Evolutionary conservation across 139 green algal species (phyloP), one percentile per base, ranked within the genome.

Genomic region (Marvania coccoides): DNA sequence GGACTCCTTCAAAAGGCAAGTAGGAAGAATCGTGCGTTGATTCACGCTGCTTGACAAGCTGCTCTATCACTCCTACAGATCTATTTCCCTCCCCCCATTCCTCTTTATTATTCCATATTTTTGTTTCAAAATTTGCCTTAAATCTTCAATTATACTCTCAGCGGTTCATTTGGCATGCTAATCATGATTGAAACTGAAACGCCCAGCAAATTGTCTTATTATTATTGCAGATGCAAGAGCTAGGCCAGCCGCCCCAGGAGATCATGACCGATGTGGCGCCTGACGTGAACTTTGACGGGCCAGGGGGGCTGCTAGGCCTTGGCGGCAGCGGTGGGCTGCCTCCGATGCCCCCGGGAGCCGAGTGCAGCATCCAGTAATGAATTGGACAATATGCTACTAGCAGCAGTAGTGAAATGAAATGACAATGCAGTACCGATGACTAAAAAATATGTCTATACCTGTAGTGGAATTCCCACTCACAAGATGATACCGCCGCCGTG

Each of bases 181-280:
- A 51, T 4, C n/a, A 51, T 51, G 19, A 19, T 51, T n/a, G n/a
- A n/a, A n/a, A n/a, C n/a, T n/a, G n/a, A n/a, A n/a, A n/a, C n/a
- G n/a, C n/a, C n/a, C n/a, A n/a, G n/a, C n/a, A n/a, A n/a, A n/a
- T n/a, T n/a, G n/a, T n/a, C n/a, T n/a, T n/a, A n/a, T n/a, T n/a
- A n/a, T n/a, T n/a, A n/a, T 23, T 69, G 56, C 83, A 91, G 81
- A 92, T 95, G 88, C 88, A 95, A 60, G 76, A 77, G 12, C 86
- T 83, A 55, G 88, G 88, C 26, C 76, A 91, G 63, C 88, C 88
- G 6, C 88, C 88, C 5, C 62, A 82, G 31, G 88, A 88, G 15
- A 95, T 95, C 61, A 85, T 95, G 60, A 67, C 88, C 28, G 87
- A 95, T 54, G 81, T 95, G 73, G 74, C 77, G 8, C 80, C 80